Percentiles rank a stretch among this genome's conserved stretches.
Evolutionary conservation across 805 yeast genomes (phyloP).

Genomic region (Clavispora vitiphila): DNA sequence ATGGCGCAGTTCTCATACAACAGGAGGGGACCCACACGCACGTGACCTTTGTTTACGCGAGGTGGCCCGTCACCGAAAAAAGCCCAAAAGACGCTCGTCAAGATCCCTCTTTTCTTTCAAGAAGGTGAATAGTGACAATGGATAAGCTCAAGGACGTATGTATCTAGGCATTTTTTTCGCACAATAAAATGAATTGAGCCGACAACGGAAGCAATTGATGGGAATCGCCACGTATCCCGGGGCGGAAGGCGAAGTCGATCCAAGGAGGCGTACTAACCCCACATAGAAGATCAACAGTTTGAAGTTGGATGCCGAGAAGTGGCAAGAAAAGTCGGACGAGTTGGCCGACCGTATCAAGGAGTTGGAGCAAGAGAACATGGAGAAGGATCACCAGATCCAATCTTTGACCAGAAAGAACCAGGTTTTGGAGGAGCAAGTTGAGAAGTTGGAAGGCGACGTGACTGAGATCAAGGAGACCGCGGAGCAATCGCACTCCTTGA

Average conservation of each 20-base stretch:
- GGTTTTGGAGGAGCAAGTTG: constrained; percentile 77
- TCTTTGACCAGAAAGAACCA: constrained; percentile 89
- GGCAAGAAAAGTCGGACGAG: constrained; percentile 97
- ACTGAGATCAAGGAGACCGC: constrained; percentile 78
- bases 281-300: constrained; percentile 78
- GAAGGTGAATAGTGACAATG: constrained; percentile 28
- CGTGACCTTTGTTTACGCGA: constrained; percentile 18
- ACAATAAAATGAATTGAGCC: not conserved
- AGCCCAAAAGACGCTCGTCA: constrained; percentile 7
- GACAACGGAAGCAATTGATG: not conserved
- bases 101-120: constrained; percentile 5
- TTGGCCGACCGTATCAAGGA: constrained; percentile 73
- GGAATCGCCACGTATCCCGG: not conserved
- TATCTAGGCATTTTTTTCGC: constrained; percentile 9
- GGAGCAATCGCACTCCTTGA: constrained; percentile 84
- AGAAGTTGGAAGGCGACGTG: constrained; percentile 69
- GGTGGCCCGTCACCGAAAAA: constrained; percentile 10
- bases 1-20: too few species aligned
- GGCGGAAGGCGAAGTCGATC: not conserved
- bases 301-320: constrained; percentile 91
- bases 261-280: constrained; percentile 8
- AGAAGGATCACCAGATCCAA: constrained; percentile 93
- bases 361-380: constrained; percentile 86
- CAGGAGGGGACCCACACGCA: constrained; percentile 2
- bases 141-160: constrained; percentile 59